phyloP scores from a whole-genome alignment of 768 basidiomycete genomes.

The Tricholoma terreum region DNA sequence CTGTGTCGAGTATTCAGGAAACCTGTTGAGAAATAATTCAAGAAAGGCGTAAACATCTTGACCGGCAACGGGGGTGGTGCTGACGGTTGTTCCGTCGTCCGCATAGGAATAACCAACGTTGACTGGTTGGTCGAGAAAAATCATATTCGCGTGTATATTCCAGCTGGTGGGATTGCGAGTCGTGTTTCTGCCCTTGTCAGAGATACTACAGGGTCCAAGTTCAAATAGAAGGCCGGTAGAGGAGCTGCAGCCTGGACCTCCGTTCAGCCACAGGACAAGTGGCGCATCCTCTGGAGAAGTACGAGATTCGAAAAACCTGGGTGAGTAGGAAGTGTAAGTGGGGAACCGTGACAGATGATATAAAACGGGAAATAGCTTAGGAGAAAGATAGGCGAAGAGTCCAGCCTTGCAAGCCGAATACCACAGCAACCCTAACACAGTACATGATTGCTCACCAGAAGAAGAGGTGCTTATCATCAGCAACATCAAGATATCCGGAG shows the following conservation, averaged over 20 bases:
- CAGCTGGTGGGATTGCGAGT: constrained; percentile 79
- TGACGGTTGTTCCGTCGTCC: constrained; percentile 68
- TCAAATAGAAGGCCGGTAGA: constrained; percentile 89
- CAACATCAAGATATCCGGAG: constrained; percentile 81
- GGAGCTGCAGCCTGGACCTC: constrained; percentile 70
- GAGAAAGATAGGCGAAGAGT: neutral
- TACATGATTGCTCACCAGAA: constrained; percentile 58
- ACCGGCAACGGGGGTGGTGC: constrained; percentile 81
- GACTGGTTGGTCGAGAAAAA: constrained; percentile 80
- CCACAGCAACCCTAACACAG: neutral
- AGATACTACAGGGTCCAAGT: constrained; percentile 82
- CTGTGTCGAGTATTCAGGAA: constrained; percentile 63
- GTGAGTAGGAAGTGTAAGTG: neutral
- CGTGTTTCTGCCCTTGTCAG: constrained; percentile 65
- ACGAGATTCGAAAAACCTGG: constrained; percentile 88
- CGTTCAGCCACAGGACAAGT: constrained; percentile 88
- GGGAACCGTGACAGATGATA: neutral
- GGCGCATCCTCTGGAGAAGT: constrained; percentile 72
- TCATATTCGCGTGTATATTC: constrained; percentile 77
- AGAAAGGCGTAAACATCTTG: constrained; percentile 88
- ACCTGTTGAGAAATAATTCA: constrained; percentile 75
- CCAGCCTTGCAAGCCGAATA: neutral
- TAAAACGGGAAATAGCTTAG: neutral
- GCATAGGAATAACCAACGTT: constrained; percentile 90
- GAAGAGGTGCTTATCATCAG: constrained; percentile 79